phyloP scores from a whole-genome alignment of 202 grass and related monocot species.

The Saccharum hybrid region DNA sequence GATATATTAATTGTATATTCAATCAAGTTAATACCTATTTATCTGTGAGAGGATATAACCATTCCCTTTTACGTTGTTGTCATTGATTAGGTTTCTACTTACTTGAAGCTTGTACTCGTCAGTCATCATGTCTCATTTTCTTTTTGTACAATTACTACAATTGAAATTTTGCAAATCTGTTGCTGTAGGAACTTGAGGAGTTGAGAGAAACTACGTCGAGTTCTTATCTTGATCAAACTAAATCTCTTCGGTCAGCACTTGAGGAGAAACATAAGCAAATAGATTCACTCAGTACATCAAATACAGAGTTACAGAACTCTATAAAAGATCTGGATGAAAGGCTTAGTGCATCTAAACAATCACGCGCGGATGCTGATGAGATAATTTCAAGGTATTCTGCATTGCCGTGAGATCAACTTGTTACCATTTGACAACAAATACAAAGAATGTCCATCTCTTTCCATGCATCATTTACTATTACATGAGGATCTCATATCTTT shows the following conservation, averaged over 20 bases:
- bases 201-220: slow-evolving; percentile 64
- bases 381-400: slow-evolving; percentile 80
- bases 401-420: not conserved
- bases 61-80: not conserved
- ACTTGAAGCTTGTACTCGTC: slow-evolving; percentile 27
- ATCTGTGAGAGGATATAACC: not conserved
- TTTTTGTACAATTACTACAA: slow-evolving; percentile 12
- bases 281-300: slow-evolving; percentile 60
- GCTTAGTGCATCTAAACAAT: slow-evolving; percentile 84
- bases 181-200: slow-evolving; percentile 81
- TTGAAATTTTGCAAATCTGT: slow-evolving; percentile 47
- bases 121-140: slow-evolving; percentile 3
- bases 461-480: slow-evolving; percentile 10
- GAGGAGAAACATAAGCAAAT: slow-evolving; percentile 73
- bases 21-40: slow-evolving; percentile 8
- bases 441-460: not conserved
- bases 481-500: slow-evolving; percentile 32
- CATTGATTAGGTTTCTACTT: slow-evolving; percentile 29
- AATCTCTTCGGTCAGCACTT: slow-evolving; percentile 66
- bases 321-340: slow-evolving; percentile 89
- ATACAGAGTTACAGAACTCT: slow-evolving; percentile 63
- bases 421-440: slow-evolving; percentile 22
- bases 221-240: slow-evolving; percentile 75
- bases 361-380: slow-evolving; percentile 79
- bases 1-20: not conserved